These are phyloP conservation scores for Gentiana straminea DNA, from an alignment of 257 asterid species.

Conservation along the genomic window DNA sequence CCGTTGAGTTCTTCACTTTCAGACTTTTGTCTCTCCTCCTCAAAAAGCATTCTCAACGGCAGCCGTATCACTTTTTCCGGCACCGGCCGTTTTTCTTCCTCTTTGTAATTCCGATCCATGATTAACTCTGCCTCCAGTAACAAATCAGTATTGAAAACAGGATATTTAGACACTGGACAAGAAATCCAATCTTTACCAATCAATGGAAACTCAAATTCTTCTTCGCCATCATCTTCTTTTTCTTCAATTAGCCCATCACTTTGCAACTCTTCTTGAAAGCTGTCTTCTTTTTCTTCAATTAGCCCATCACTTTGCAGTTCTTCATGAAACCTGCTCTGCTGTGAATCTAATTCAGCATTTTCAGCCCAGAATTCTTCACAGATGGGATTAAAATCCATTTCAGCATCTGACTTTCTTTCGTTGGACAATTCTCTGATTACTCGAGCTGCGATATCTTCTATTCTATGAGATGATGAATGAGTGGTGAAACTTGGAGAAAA, in stretches of 20 bases:
- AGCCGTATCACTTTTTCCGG: slow-evolving; percentile 6
- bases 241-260: not conserved
- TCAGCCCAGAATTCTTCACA: not conserved
- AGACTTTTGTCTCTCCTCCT: slow-evolving; percentile 21
- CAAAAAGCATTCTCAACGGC: slow-evolving; percentile 24
- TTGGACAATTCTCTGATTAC: slow-evolving; percentile 19
- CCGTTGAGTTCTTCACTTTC: slow-evolving; percentile 35
- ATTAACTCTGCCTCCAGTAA: slow-evolving; percentile 5
- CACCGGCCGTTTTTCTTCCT: not conserved
- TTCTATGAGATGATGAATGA: slow-evolving; percentile 12
- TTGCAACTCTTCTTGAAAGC: not conserved
- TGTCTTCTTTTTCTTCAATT: not conserved
- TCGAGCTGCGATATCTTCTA: slow-evolving; percentile 26
- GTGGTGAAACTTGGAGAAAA: slow-evolving; percentile 17
- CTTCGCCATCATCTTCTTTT: slow-evolving; percentile 2
- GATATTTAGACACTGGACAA: slow-evolving; percentile 39
- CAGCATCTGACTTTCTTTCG: not conserved
- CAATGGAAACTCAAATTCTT: slow-evolving; percentile 27
- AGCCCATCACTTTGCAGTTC: not conserved
- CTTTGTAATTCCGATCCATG: not conserved
- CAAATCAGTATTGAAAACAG: slow-evolving; percentile 33
- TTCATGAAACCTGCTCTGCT: not conserved
- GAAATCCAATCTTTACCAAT: slow-evolving; percentile 2
- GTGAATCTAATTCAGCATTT: not conserved
- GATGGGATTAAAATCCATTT: not conserved